Evolutionary conservation across 192 early-diverging fungal species (phyloP).

Genomic region (Backusella luteola): DNA sequence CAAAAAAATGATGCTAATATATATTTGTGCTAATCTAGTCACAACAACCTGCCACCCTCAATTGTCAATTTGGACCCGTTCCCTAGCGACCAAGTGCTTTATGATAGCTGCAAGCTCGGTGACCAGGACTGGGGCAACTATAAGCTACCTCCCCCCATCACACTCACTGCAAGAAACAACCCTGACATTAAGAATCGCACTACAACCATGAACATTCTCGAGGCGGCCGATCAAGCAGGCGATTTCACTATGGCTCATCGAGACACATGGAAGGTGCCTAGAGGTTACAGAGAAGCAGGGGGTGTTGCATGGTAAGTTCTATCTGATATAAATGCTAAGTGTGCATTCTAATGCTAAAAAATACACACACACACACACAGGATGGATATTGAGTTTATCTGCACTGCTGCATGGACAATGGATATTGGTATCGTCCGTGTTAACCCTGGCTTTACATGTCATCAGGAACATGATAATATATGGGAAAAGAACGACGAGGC

Average conservation of each 20-base stretch:
- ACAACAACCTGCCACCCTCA: slow-evolving; percentile 31
- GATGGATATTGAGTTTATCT: slow-evolving; percentile 32
- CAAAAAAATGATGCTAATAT: background rate
- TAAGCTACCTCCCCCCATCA: background rate
- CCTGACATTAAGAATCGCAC: slow-evolving; percentile 14
- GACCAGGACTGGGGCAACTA: background rate
- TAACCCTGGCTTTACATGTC: slow-evolving; percentile 19
- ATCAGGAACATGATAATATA: slow-evolving; percentile 22
- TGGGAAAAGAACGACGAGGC: background rate
- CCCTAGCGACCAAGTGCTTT: background rate
- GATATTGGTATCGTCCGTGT: slow-evolving; percentile 15
- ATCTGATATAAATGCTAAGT: background rate
- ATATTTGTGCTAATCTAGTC: slow-evolving; percentile 14
- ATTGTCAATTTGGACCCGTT: slow-evolving; percentile 22
- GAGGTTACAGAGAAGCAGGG: slow-evolving; percentile 28
- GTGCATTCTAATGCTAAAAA: background rate
- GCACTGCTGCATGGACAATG: slow-evolving; percentile 27
- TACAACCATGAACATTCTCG: slow-evolving; percentile 22
- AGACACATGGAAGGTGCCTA: slow-evolving; percentile 23
- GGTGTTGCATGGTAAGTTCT: slow-evolving; percentile 18
- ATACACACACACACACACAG: background rate
- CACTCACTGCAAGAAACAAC: background rate
- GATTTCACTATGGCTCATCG: slow-evolving; percentile 35
- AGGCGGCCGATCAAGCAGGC: slow-evolving; percentile 29
- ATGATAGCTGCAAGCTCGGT: background rate